Evolutionary conservation across 2,329 filamentous ascomycete genomes (phyloP).

Genomic region (Macroventuria anomochaeta): DNA sequence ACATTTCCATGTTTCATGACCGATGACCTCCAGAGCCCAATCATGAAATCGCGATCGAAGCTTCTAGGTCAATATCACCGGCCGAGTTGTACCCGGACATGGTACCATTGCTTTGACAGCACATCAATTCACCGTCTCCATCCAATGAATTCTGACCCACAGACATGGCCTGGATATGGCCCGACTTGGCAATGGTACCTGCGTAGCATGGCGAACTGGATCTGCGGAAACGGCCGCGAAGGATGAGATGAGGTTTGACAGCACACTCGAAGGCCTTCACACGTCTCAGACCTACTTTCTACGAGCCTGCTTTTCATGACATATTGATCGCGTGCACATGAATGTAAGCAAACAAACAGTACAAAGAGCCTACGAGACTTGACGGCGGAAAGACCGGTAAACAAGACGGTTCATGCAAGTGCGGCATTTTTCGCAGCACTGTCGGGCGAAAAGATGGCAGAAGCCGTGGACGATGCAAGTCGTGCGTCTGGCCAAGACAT

Average conservation of each 20-base stretch:
- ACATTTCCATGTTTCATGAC: slow-evolving; percentile 17
- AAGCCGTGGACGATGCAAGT: slow-evolving; percentile 16
- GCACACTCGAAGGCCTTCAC: neutral
- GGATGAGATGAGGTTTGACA: slow-evolving; percentile 11
- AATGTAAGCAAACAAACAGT: slow-evolving; percentile 2
- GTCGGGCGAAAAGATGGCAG: slow-evolving; percentile 15
- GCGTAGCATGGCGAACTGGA: slow-evolving; percentile 14
- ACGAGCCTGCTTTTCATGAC: neutral
- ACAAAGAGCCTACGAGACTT: neutral
- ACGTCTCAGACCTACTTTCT: neutral
- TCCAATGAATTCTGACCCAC: slow-evolving; percentile 14
- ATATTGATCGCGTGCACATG: neutral
- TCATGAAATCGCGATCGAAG: slow-evolving; percentile 3
- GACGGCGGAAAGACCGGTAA: slow-evolving; percentile 1
- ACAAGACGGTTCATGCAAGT: slow-evolving; percentile 31
- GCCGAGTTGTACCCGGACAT: slow-evolving; percentile 13
- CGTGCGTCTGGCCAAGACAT: slow-evolving; percentile 18
- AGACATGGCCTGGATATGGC: slow-evolving; percentile 4
- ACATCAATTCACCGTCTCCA: slow-evolving; percentile 18
- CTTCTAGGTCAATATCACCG: slow-evolving; percentile 9
- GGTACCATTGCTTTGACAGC: slow-evolving; percentile 14
- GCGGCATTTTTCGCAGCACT: slow-evolving; percentile 37
- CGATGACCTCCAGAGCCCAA: neutral
- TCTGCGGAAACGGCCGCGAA: slow-evolving; percentile 14
- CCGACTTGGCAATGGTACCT: slow-evolving; percentile 17